Conservation (phyloP, 116 monocot species). For the Phalaenopsis hybrid region DNA sequence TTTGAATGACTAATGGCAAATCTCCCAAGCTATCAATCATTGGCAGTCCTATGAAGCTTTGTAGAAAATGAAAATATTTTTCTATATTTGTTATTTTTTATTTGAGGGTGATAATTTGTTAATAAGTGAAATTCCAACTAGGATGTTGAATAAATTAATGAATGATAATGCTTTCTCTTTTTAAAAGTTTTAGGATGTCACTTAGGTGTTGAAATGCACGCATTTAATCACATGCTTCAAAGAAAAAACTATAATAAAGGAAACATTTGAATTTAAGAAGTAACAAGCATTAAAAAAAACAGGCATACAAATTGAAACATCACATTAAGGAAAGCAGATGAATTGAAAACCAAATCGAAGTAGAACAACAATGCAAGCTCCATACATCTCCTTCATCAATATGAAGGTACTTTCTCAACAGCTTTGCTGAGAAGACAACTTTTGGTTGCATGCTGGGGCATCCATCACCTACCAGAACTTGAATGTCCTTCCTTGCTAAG, state of each 20-base stretch:
- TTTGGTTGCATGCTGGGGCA: conserved; percentile 84
- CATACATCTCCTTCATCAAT: conserved; percentile 99
- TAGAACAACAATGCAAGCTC: neutral
- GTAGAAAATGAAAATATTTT: no score
- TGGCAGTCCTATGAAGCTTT: no score
- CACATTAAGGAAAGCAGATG: neutral
- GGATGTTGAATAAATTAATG: no score
- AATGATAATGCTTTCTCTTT: no score
- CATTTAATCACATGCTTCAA: no score
- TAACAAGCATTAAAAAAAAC: neutral
- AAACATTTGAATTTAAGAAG: neutral
- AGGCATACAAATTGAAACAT: neutral
- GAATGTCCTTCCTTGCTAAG: conserved; percentile 76
- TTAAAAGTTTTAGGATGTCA: no score
- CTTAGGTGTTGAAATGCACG: no score
- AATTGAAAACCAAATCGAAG: neutral
- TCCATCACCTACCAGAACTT: conserved; percentile 76
- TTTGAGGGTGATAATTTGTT: no score
- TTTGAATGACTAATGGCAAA: no score
- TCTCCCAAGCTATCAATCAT: no score
- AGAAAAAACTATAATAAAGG: neutral
- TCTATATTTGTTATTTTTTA: no score
- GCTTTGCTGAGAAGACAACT: conserved; percentile 86
- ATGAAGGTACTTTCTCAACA: conserved; percentile 86
- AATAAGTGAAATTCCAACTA: no score